Percentiles rank a stretch among this genome's conserved stretches.
These are phyloP conservation scores for Brassica hybrid DNA, from an alignment of 441 rosid genomes.

Conservation along the genomic window DNA sequence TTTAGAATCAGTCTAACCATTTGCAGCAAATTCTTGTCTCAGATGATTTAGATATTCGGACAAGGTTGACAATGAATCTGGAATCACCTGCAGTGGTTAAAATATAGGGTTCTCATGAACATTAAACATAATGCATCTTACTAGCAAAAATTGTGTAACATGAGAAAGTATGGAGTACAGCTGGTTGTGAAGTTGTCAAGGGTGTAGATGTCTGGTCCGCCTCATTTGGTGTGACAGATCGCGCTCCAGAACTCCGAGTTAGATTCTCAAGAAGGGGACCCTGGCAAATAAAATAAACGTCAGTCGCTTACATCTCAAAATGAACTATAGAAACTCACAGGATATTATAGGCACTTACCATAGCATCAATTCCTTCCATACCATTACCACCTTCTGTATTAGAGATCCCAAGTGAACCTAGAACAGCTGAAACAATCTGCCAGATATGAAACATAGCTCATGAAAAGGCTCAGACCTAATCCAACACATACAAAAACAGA, in stretches of 20 bases:
- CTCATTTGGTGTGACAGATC: slow-evolving; percentile 33
- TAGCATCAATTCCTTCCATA: slow-evolving; percentile 40
- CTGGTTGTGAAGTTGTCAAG: slow-evolving; percentile 39
- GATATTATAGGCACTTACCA: slow-evolving; percentile 31
- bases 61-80: slow-evolving; percentile 45
- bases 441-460: slow-evolving; percentile 14
- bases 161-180: slow-evolving; percentile 23
- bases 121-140: slow-evolving; percentile 11
- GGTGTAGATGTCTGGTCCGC: slow-evolving; percentile 33
- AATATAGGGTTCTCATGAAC: slow-evolving; percentile 2
- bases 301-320: slow-evolving; percentile 18
- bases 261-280: slow-evolving; percentile 40
- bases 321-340: background rate
- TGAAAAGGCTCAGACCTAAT: slow-evolving; percentile 26
- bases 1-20: slow-evolving; percentile 35
- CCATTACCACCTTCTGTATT: slow-evolving; percentile 41
- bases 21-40: slow-evolving; percentile 44
- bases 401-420: slow-evolving; percentile 47
- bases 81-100: slow-evolving; percentile 38
- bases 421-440: slow-evolving; percentile 49
- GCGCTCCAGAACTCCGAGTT: slow-evolving; percentile 32
- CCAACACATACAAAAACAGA: slow-evolving; percentile 13
- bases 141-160: slow-evolving; percentile 4
- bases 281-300: slow-evolving; percentile 28
- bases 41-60: slow-evolving; percentile 45